Base-by-base conservation (phyloP, 2,329 filamentous ascomycete species). In the Sarocladium brachiariae region DNA sequence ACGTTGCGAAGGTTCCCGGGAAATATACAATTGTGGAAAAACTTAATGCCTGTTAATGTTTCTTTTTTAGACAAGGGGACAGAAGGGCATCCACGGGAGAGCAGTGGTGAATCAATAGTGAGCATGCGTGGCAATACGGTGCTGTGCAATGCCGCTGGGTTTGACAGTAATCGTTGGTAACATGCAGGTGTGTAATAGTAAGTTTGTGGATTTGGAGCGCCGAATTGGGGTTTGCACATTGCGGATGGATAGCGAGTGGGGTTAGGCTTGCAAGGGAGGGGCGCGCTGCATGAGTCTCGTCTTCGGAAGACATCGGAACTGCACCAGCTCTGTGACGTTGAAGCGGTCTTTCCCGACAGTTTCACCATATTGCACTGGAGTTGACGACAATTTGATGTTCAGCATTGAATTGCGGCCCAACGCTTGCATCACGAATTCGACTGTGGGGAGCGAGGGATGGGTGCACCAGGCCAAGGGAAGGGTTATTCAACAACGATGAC, bases 191-290 rank as follows among this genome's bases (percentile, higher is more conserved):
- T n/a, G n/a, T n/a, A n/a, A n/a, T n/a, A n/a, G n/a, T n/a, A n/a
- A n/a, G n/a, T n/a, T n/a, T 43, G 39, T 43, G 21, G 27, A 23
- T 43, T 43, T 43, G 39, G 39, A 16, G 39, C 39, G 13, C 39
- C 39, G 39, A 19, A 43, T 43, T n/a, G 39, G 39, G 39, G 23
- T 25, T 19, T 23, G 21, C n/a, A n/a, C n/a, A n/a, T n/a, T n/a
- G 21, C 21, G 39, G 16, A 8, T 19, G 7, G 7, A 18, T 9
- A 11, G 39, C 21, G 16, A 19, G 13, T 8, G 7, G 35, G 35
- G 18, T 21, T 13, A 11, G 7, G 21, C 24, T 43, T 19, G 27
- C 39, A 23, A 16, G 39, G n/a, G n/a, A n/a, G n/a, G n/a, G n/a
- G n/a, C n/a, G n/a, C n/a, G n/a, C n/a, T n/a, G n/a, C n/a, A n/a